These are phyloP conservation scores for Gryganskiella cystojenkinii DNA, from an alignment of 192 early-diverging fungal genomes.

Conservation along the genomic window DNA sequence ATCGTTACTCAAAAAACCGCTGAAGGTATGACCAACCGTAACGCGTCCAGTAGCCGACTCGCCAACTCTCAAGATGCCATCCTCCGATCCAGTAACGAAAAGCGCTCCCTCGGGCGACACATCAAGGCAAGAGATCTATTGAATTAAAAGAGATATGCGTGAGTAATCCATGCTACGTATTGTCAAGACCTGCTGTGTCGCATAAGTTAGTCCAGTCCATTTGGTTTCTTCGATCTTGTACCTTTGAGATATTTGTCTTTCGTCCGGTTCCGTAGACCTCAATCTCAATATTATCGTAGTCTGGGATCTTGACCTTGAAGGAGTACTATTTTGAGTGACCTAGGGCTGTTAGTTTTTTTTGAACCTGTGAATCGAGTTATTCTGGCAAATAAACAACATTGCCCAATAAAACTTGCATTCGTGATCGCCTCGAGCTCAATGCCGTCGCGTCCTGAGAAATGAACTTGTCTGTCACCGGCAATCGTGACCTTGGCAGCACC, in stretches of 20 bases:
- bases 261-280: constrained; percentile 54
- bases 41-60: constrained; percentile 48
- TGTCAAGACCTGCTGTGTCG: neutral
- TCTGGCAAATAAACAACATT: neutral
- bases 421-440: constrained; percentile 49
- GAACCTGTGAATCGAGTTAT: neutral
- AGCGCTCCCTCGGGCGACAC: constrained; percentile 61
- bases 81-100: constrained; percentile 55
- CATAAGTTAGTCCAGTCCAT: neutral
- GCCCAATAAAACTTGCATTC: constrained; percentile 42
- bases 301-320: constrained; percentile 51
- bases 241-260: constrained; percentile 25
- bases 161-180: neutral
- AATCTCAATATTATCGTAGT: constrained; percentile 30
- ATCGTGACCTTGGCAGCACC: constrained; percentile 47
- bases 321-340: constrained; percentile 47
- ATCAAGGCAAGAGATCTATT: constrained; percentile 55
- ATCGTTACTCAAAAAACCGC: too few species aligned
- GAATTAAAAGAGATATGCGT: neutral
- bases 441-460: constrained; percentile 55
- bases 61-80: constrained; percentile 53
- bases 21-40: too few species aligned
- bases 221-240: neutral
- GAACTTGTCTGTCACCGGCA: constrained; percentile 22
- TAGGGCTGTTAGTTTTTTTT: neutral